Conservation (phyloP, 208 protist species). For the Acanthamoeba healyi region DNA sequence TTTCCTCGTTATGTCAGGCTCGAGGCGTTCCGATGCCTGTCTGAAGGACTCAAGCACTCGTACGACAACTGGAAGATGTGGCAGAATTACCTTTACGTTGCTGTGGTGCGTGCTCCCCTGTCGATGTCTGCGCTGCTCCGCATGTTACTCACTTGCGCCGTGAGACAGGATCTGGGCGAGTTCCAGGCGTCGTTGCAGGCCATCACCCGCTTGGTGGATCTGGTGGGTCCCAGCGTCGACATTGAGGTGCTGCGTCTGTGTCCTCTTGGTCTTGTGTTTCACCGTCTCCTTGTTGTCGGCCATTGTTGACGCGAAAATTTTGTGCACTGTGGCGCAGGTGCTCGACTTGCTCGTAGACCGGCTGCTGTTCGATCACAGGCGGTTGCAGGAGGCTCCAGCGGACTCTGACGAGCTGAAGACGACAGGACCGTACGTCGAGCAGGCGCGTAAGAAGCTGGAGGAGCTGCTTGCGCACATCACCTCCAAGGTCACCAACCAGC, state of each 20-base stretch:
- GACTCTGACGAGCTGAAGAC: slow-evolving; percentile 38
- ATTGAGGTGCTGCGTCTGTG: not conserved
- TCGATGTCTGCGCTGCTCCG: not conserved
- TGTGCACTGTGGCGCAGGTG: not conserved
- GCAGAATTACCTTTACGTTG: slow-evolving; percentile 87
- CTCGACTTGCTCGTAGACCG: not conserved
- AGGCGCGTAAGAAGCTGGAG: slow-evolving; percentile 41
- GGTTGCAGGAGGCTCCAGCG: not conserved
- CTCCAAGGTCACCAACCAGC: slow-evolving; percentile 68
- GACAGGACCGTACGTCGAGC: not conserved
- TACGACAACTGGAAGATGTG: slow-evolving; percentile 89
- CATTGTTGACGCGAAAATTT: not conserved
- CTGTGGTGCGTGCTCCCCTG: slow-evolving; percentile 5
- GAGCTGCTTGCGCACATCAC: slow-evolving; percentile 39
- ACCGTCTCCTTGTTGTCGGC: too few relatives aligned
- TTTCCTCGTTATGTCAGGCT: slow-evolving; percentile 9
- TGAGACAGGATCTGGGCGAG: slow-evolving; percentile 50
- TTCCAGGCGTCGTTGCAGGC: slow-evolving; percentile 24
- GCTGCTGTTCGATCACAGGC: not conserved
- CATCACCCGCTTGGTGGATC: slow-evolving; percentile 35
- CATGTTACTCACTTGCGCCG: not conserved
- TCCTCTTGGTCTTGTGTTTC: not conserved
- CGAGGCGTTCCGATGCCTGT: slow-evolving; percentile 76
- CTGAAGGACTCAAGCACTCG: slow-evolving; percentile 83
- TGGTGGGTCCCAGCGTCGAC: slow-evolving; percentile 11